Evolutionary conservation across 2,329 filamentous ascomycete genomes (phyloP), one percentile per base, ranked within the genome.

Genomic region (Colletotrichum sp.): DNA sequence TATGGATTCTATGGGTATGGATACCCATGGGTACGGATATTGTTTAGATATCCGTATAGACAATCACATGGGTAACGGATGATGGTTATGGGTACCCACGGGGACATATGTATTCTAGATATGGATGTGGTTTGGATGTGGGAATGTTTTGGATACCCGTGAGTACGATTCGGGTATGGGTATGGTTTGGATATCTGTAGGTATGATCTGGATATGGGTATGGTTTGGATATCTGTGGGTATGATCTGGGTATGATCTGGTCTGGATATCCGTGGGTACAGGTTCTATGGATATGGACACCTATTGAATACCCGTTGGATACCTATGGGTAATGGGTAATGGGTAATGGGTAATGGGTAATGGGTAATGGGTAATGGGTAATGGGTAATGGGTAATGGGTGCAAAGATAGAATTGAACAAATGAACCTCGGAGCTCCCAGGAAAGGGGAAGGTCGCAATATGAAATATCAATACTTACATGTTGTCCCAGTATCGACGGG

Each of bases 401-500:
- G 39, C 10, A 48, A 48, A 12, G 15, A 13, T 4, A 13, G 9
- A 8, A n/a, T 12, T 22, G 28, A 34, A 13, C n/a, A 3, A 13
- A 62, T 10, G 8, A 18, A 3, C 36, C 15, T 15, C 18, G 8
- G 52, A n/a, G 52, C 13, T 6, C 12, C 1, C 36, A 55, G 3
- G 1, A 5, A 26, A 6, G 48, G 5, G 52, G 3, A 4, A 57
- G 4, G 10, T 7, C 18, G 18, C 6, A 10, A 13, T 13, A 28
- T 6, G 24, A 3, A 4, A 59, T 3, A 9, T 4, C 12, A 9
- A 15, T 2, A 48, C 88, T 80, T 84, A 90, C 82, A 89, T 81
- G 68, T 90, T 90, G 77, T 92, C 90, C 91, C 90, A 92, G 81
- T 92, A 92, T 13, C 90, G 82, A 3, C 91, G 85, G 0, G 90